These are phyloP conservation scores for Ceratocystis eucalypticola DNA, from an alignment of 2,329 filamentous ascomycete genomes.

Conservation along the genomic window DNA sequence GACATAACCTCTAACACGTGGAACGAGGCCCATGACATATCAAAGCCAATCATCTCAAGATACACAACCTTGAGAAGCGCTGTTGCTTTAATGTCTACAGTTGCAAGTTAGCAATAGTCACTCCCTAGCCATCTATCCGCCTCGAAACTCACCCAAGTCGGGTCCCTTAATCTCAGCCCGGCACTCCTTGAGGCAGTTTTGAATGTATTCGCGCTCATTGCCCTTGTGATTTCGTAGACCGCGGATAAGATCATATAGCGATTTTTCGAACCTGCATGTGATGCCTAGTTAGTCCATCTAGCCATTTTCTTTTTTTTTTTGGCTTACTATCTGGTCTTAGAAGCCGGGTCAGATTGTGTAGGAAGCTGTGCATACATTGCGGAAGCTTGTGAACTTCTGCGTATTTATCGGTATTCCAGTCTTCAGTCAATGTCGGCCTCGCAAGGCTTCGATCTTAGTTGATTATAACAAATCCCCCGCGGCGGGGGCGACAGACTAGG, in stretches of 20 bases:
- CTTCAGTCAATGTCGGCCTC: background rate
- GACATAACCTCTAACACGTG: conserved; percentile 99
- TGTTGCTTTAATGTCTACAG: conserved; percentile 79
- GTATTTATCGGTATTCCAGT: background rate
- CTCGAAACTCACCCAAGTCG: conserved; percentile 61
- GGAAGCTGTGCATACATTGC: conserved; percentile 1
- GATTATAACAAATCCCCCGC: conserved; percentile 2
- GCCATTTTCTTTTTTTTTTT: background rate
- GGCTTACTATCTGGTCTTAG: background rate
- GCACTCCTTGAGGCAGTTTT: conserved; percentile 88
- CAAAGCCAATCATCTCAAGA: conserved; percentile 96
- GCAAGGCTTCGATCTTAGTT: background rate
- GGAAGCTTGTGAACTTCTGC: background rate
- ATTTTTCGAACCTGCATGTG: conserved; percentile 86
- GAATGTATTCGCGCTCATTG: conserved; percentile 87
- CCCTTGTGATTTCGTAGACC: conserved; percentile 92
- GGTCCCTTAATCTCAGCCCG: conserved; percentile 80
- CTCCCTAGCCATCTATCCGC: background rate
- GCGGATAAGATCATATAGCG: conserved; percentile 94
- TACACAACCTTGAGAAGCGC: conserved; percentile 93
- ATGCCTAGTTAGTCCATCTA: background rate
- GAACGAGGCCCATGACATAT: conserved; percentile 99
- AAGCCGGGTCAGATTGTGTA: conserved; percentile 24
- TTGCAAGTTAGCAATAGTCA: background rate
- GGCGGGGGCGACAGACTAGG: background rate